A percentile compares a stretch with the other conserved stretches of the same genome.
Evolutionary conservation across 495 filamentous ascomycete species (phyloP).

Genomic region (Podospora sp.): DNA sequence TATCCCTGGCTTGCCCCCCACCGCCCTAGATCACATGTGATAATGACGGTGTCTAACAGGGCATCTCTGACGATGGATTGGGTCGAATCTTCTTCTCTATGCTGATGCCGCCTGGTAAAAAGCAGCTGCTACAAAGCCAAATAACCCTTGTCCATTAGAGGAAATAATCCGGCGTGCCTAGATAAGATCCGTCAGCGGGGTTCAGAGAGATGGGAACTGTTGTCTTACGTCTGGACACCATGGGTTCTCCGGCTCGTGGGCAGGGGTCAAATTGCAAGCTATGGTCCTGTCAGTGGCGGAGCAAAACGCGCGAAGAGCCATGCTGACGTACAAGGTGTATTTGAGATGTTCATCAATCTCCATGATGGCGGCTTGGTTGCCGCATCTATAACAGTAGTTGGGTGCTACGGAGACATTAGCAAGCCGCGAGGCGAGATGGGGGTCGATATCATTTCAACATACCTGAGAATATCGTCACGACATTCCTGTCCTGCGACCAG

Average conservation of each 20-base stretch:
- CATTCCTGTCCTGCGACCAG: slow-evolving; percentile 95
- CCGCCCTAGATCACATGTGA: not conserved
- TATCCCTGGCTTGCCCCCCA: slow-evolving; percentile 7
- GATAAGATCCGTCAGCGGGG: slow-evolving; percentile 6
- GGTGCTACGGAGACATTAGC: slow-evolving; percentile 60
- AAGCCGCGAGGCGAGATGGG: not conserved
- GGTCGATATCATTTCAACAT: slow-evolving; percentile 32
- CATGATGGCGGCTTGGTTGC: slow-evolving; percentile 99
- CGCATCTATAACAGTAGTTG: slow-evolving; percentile 97
- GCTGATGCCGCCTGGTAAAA: not conserved
- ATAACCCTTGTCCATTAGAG: slow-evolving; percentile 57
- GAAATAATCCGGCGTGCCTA: slow-evolving; percentile 95
- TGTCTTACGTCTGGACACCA: slow-evolving; percentile 87
- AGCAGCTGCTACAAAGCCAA: not conserved
- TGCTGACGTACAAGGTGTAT: slow-evolving; percentile 92
- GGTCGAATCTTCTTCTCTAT: slow-evolving; percentile 8
- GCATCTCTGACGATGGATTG: slow-evolving; percentile 12
- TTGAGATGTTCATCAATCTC: slow-evolving; percentile 99
- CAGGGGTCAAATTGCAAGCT: slow-evolving; percentile 99
- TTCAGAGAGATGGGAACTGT: slow-evolving; percentile 12
- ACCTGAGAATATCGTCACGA: slow-evolving; percentile 99
- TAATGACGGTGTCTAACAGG: slow-evolving; percentile 3
- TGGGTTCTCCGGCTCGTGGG: slow-evolving; percentile 94
- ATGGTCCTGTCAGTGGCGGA: slow-evolving; percentile 22
- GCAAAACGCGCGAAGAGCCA: not conserved